Base-by-base conservation (phyloP, 164 flowering plant genomes). In the Dillenia turbinata region DNA sequence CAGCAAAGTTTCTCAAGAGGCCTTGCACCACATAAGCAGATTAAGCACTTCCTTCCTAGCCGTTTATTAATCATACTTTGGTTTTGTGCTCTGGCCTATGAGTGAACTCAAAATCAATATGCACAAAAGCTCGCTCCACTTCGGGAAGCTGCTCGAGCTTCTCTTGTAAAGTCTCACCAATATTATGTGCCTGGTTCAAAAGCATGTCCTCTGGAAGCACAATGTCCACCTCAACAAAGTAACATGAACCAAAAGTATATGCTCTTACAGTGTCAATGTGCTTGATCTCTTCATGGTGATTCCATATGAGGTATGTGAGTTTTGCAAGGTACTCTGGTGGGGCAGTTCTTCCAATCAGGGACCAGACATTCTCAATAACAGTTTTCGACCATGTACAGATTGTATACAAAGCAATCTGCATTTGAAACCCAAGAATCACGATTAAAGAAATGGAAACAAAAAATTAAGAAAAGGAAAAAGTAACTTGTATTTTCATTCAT, bases 261-360 rank as follows among this genome's bases (percentile, higher is more conserved):
- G 96, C 97, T 57, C 87, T 76, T n/a, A 91, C 97, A 0, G 97
- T 91, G 75, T 85, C 96, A 9, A 91, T 91, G 63, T 89, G 92
- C 77, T 75, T 66, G 51, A 91, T 89, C 62, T 80, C 85, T 62
- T 83, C 76, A 47, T 89, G 75, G 60, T 91, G 97, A 64, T 91
- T 91, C 96, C 97, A 91, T 55, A 83, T 79, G 10, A 87, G 83
- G 68, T 84, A 89, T 2, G 93, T 91, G 43, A 91, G 44, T 68
- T 83, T 91, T 0, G 87, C 74, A 9, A 91, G 53, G 61, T 69
- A 91, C 2, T 89, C 92, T 0, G 96, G 96, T 5, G 97, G 90
- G 0, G 97, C 97, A 10, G 91, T 70, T 63, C 85, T 81, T 57
- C 97, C 97, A 5, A 90, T 80, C 10, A 90, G 64, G 8, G 90